These are phyloP conservation scores for Zygotorulaspora danielsina DNA, from an alignment of 805 yeast genomes.

Conservation along the genomic window DNA sequence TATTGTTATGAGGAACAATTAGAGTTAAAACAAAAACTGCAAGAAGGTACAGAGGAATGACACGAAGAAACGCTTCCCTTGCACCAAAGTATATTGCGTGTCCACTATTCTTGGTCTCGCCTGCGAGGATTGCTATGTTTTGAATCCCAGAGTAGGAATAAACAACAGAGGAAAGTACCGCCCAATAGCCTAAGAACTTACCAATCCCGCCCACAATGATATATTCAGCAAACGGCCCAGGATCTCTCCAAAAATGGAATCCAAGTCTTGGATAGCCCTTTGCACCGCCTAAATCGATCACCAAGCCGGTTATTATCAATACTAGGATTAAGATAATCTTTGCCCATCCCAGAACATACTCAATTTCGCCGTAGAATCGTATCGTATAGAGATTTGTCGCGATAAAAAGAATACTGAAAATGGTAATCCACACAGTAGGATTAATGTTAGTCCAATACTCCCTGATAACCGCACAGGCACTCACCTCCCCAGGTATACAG, in stretches of 20 bases:
- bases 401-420: slow-evolving; percentile 37
- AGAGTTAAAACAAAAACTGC: slow-evolving; percentile 61
- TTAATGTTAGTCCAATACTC: slow-evolving; percentile 42
- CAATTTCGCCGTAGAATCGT: slow-evolving; percentile 44
- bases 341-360: slow-evolving; percentile 44
- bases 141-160: slow-evolving; percentile 72
- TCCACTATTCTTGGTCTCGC: slow-evolving; percentile 67
- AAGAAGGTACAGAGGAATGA: slow-evolving; percentile 55
- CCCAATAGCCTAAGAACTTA: slow-evolving; percentile 54
- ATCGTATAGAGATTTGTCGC: slow-evolving; percentile 40
- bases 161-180: slow-evolving; percentile 60
- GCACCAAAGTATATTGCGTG: slow-evolving; percentile 65
- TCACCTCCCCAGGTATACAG: slow-evolving; percentile 52
- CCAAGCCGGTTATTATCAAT: slow-evolving; percentile 60
- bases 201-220: slow-evolving; percentile 44
- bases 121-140: slow-evolving; percentile 63
- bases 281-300: slow-evolving; percentile 72
- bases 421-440: slow-evolving; percentile 43
- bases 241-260: slow-evolving; percentile 62
- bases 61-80: slow-evolving; percentile 63
- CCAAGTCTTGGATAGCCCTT: slow-evolving; percentile 70
- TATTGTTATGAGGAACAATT: slow-evolving; percentile 56
- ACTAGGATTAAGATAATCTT: slow-evolving; percentile 60
- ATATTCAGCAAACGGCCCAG: slow-evolving; percentile 54
- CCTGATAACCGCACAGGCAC: slow-evolving; percentile 46